phyloP scores from a whole-genome alignment of 2,329 filamentous ascomycete genomes.

The Hypoxylon sp. region DNA sequence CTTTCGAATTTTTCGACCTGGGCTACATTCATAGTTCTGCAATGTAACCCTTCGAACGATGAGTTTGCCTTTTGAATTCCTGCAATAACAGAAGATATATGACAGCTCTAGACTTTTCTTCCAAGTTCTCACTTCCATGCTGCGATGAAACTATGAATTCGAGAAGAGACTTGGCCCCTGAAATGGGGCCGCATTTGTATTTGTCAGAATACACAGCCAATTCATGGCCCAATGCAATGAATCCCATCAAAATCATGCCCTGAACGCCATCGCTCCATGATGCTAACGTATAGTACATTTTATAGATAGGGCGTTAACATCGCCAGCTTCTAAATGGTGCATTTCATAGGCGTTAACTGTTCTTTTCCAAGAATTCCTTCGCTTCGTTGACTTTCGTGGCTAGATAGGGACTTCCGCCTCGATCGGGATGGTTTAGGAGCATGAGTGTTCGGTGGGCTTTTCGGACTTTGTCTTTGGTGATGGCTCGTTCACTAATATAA shows the following conservation, averaged over 20 bases:
- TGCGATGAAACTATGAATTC: constrained; percentile 21
- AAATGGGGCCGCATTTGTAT: constrained; percentile 28
- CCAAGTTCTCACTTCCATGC: neutral
- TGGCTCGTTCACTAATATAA: constrained; percentile 78
- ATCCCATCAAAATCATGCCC: constrained; percentile 37
- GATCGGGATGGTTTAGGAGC: constrained; percentile 97
- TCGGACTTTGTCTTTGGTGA: constrained; percentile 93
- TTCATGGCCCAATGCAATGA: constrained; percentile 32
- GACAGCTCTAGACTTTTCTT: neutral
- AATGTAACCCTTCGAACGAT: neutral
- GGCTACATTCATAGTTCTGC: neutral
- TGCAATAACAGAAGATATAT: neutral
- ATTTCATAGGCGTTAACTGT: constrained; percentile 45
- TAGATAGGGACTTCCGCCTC: constrained; percentile 94
- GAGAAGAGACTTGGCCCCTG: constrained; percentile 44
- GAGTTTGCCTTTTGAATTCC: neutral
- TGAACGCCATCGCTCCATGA: constrained; percentile 53
- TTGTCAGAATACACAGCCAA: constrained; percentile 26
- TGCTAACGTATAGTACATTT: constrained; percentile 46
- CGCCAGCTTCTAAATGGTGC: neutral
- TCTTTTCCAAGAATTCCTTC: constrained; percentile 94
- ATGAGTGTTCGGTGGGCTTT: constrained; percentile 96
- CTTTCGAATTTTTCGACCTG: neutral
- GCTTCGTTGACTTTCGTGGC: constrained; percentile 99
- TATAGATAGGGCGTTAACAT: constrained; percentile 6